Evolutionary conservation across 2,329 filamentous ascomycete genomes (phyloP).

Genomic region (Talaromyces sp.): DNA sequence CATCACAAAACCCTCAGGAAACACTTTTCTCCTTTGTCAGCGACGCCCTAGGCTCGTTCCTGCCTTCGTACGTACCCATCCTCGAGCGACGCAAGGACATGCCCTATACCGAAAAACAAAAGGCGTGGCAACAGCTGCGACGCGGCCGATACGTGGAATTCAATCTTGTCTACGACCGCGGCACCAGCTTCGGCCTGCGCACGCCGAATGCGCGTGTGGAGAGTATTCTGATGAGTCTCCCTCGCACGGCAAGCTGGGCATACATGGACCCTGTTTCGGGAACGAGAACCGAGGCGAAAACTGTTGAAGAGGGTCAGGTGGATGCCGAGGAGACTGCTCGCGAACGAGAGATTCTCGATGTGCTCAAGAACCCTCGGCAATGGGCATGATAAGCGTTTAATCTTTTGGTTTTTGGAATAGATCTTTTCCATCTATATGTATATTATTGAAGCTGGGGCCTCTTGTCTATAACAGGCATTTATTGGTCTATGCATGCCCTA

Average conservation of each 20-base stretch:
- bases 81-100: conserved; percentile 84
- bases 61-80: conserved; percentile 88
- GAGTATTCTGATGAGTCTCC: conserved; percentile 96
- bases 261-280: conserved; percentile 72
- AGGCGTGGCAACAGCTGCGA: conserved; percentile 93
- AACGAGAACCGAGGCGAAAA: conserved; percentile 31
- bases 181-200: conserved; percentile 88
- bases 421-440: not conserved
- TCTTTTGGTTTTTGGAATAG: not conserved
- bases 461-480: not conserved
- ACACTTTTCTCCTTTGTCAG: conserved; percentile 86
- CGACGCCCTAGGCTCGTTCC: conserved; percentile 77
- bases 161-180: conserved; percentile 93
- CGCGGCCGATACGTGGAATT: conserved; percentile 97
- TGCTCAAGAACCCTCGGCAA: conserved; percentile 57
- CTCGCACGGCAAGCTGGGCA: conserved; percentile 85
- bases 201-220: conserved; percentile 88
- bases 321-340: conserved; percentile 29
- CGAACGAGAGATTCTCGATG: conserved; percentile 76
- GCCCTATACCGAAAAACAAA: conserved; percentile 79
- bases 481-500: not conserved
- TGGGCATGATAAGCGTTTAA: conserved; percentile 45
- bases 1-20: conserved; percentile 75
- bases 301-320: conserved; percentile 39
- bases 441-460: not conserved